These are phyloP conservation scores for Capsicum pubescens DNA, from an alignment of 257 asterid genomes.

Conservation along the genomic window DNA sequence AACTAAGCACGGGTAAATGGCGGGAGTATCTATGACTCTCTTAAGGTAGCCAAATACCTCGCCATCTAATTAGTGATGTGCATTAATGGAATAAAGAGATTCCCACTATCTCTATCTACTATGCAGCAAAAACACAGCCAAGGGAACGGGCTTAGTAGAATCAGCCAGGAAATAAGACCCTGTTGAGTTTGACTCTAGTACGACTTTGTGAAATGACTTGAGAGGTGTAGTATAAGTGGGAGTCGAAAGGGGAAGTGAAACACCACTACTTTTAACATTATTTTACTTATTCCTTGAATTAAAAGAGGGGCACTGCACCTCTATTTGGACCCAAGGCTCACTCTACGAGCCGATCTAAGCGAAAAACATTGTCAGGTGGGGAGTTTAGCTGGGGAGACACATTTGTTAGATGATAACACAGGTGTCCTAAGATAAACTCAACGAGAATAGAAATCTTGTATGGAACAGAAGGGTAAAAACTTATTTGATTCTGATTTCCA, in stretches of 20 bases:
- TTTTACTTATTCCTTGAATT: too few relatives aligned
- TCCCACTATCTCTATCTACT: neutral
- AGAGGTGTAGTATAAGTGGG: slow-evolving; percentile 11
- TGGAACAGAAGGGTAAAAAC: too few relatives aligned
- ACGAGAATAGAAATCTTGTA: too few relatives aligned
- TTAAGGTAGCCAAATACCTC: slow-evolving; percentile 47
- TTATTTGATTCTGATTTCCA: too few relatives aligned
- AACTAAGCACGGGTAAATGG: too few relatives aligned
- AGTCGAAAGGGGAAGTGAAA: neutral
- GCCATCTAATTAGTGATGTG: slow-evolving; percentile 55
- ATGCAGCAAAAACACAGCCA: neutral
- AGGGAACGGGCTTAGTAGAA: slow-evolving; percentile 9
- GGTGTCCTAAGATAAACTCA: too few relatives aligned
- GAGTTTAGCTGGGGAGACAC: too few relatives aligned
- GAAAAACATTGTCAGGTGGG: neutral
- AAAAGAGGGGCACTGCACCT: slow-evolving; percentile 38
- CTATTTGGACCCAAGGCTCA: slow-evolving; percentile 67
- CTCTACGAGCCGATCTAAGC: slow-evolving; percentile 37
- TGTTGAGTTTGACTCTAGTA: slow-evolving; percentile 75
- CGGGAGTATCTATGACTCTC: too few relatives aligned
- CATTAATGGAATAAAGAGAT: neutral
- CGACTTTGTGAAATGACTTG: slow-evolving; percentile 58
- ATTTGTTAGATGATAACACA: too few relatives aligned
- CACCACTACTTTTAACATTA: neutral
- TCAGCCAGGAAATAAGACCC: slow-evolving; percentile 71